A percentile compares a stretch with the other conserved stretches of the same genome.
These are phyloP conservation scores for Begonia peltatifolia DNA, from an alignment of 306 rosid genomes.

Conservation along the genomic window DNA sequence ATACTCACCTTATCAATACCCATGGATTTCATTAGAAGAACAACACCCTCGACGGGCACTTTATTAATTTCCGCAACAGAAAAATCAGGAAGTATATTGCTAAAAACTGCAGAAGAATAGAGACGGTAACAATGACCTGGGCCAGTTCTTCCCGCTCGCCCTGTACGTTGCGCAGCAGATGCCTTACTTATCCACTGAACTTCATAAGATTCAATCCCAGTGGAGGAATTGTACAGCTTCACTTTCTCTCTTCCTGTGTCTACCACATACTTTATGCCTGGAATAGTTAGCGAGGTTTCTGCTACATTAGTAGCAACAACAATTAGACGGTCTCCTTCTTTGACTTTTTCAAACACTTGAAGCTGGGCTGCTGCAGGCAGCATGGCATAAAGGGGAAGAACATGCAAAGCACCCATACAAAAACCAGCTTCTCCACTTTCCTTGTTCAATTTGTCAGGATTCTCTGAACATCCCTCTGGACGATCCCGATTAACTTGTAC, in stretches of 20 bases:
- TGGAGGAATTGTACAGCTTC: conserved; percentile 55
- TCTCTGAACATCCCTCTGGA: conserved; percentile 21
- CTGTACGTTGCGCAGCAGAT: conserved; percentile 84
- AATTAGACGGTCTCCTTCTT: conserved; percentile 70
- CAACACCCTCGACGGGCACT: conserved; percentile 77
- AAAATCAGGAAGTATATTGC: conserved; percentile 47
- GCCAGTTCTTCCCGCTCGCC: conserved; percentile 92
- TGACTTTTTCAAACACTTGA: conserved; percentile 55
- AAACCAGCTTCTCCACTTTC: conserved; percentile 12
- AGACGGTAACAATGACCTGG: conserved; percentile 85
- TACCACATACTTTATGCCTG: conserved; percentile 81
- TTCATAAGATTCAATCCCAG: conserved; percentile 71
- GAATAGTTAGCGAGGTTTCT: conserved; percentile 93
- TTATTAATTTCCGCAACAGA: conserved; percentile 72
- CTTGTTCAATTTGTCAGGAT: conserved; percentile 14
- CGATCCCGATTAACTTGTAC: conserved; percentile 13
- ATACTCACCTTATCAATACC: conserved; percentile 42
- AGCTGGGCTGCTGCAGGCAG: conserved; percentile 75
- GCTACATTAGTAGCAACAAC: conserved; percentile 95
- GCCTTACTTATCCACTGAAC: conserved; percentile 94
- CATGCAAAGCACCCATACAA: conserved; percentile 39
- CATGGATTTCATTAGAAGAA: conserved; percentile 86
- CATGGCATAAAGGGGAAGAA: conserved; percentile 91
- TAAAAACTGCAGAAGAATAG: conserved; percentile 76
- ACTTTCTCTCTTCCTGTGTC: conserved; percentile 92